Evolutionary conservation across 176 grass and related monocot genomes (phyloP).

Genomic region (Otatea glauca): DNA sequence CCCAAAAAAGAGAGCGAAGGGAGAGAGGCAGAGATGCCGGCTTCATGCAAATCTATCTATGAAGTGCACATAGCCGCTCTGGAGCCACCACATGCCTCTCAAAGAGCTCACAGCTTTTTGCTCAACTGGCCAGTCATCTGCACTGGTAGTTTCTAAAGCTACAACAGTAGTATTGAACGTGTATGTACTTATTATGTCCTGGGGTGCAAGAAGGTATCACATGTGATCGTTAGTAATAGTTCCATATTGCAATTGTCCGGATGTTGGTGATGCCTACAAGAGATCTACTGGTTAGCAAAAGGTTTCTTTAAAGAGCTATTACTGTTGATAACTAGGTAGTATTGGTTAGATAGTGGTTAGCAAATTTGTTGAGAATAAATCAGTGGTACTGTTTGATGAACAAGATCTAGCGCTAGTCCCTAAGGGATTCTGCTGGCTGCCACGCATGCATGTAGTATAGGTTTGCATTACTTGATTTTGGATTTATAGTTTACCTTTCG

Average conservation of each 20-base stretch:
- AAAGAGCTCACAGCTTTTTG: constrained; percentile 29
- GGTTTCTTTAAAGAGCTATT: background rate
- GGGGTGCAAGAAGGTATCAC: background rate
- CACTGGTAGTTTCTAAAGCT: background rate
- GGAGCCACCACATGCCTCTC: constrained; percentile 12
- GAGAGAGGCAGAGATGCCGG: constrained; percentile 25
- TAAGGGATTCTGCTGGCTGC: background rate
- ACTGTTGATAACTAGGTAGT: background rate
- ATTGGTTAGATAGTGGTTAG: background rate
- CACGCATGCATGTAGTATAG: background rate
- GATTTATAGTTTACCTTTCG: background rate
- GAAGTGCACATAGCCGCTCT: constrained; percentile 7
- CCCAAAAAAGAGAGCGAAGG: constrained; percentile 14
- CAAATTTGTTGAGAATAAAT: background rate
- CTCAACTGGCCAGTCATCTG: background rate
- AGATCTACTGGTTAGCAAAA: background rate
- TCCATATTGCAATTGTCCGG: background rate
- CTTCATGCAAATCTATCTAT: constrained; percentile 31
- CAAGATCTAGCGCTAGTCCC: background rate
- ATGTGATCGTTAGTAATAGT: background rate
- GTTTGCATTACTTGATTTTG: background rate
- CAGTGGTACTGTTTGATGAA: background rate
- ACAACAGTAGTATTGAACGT: background rate
- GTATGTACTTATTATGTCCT: background rate
- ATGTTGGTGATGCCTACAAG: background rate